phyloP scores from a whole-genome alignment of 2,329 filamentous ascomycete genomes.

The Scedosporium minutisporum region DNA sequence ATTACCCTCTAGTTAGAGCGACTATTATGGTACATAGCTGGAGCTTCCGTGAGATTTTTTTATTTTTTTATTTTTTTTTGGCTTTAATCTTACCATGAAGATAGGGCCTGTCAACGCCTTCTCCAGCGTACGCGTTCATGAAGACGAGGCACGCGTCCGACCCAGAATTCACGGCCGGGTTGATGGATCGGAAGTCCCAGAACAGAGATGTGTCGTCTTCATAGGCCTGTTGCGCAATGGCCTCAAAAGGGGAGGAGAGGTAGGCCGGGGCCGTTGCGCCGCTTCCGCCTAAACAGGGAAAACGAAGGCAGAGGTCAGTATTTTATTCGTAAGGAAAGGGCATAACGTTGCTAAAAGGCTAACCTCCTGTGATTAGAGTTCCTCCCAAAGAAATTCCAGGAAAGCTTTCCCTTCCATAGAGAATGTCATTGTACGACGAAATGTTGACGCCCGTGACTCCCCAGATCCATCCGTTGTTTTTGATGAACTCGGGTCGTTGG shows the following conservation, averaged over 20 bases:
- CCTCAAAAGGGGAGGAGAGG: conserved; percentile 44
- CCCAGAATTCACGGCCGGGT: conserved; percentile 33
- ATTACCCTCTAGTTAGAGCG: conserved; percentile 27
- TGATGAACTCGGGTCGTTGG: neutral
- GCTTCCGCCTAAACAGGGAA: conserved; percentile 32
- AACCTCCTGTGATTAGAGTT: neutral
- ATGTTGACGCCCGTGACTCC: neutral
- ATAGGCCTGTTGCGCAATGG: conserved; percentile 39
- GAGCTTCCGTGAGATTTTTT: too few relatives aligned
- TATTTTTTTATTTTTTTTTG: neutral
- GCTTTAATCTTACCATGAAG: conserved; percentile 27
- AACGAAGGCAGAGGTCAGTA: conserved; percentile 5
- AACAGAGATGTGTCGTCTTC: conserved; percentile 47
- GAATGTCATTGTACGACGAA: neutral
- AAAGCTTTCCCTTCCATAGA: neutral
- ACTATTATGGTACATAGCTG: neutral
- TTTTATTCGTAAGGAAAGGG: neutral
- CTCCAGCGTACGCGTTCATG: conserved; percentile 60
- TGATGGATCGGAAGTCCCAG: conserved; percentile 45
- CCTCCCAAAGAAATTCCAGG: neutral
- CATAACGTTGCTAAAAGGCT: neutral
- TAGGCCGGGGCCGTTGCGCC: conserved; percentile 37
- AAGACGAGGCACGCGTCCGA: conserved; percentile 54
- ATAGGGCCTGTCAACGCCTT: conserved; percentile 55
- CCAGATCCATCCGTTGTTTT: neutral